Evolutionary conservation across 441 rosid species (phyloP).

Genomic region (Brassica hybrid): DNA sequence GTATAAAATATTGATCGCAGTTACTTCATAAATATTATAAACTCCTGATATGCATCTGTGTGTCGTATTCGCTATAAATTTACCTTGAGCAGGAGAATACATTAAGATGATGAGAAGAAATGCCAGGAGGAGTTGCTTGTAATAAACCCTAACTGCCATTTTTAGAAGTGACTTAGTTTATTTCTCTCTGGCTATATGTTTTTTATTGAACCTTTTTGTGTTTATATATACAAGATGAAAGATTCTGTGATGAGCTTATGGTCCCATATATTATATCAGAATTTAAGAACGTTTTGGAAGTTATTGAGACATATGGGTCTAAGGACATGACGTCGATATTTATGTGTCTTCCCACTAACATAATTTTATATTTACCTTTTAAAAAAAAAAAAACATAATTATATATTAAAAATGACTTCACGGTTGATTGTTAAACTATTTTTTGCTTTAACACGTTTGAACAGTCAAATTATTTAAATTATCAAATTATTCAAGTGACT

Average conservation of each 20-base stretch:
- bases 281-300: slow-evolving; percentile 42
- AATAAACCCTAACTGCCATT: slow-evolving; percentile 42
- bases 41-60: background rate
- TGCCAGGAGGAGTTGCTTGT: slow-evolving; percentile 30
- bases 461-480: background rate
- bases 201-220: slow-evolving; percentile 40
- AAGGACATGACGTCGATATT: slow-evolving; percentile 34
- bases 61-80: slow-evolving; percentile 13
- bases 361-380: background rate
- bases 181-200: slow-evolving; percentile 17
- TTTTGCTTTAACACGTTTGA: background rate
- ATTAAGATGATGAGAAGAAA: slow-evolving; percentile 33
- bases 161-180: slow-evolving; percentile 25
- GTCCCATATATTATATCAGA: slow-evolving; percentile 40
- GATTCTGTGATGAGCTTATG: slow-evolving; percentile 38
- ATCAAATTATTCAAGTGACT: background rate
- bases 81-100: slow-evolving; percentile 38
- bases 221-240: slow-evolving; percentile 39
- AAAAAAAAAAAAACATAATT: too few species aligned
- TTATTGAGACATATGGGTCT: slow-evolving; percentile 43
- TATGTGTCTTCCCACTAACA: slow-evolving; percentile 39
- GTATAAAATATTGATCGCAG: background rate
- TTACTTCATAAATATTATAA: slow-evolving; percentile 6
- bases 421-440: background rate
- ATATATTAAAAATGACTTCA: background rate